Percentiles rank a stretch among this genome's conserved stretches.
phyloP scores from a whole-genome alignment of 768 basidiomycete genomes.

The Kwoniella heveanensis region DNA sequence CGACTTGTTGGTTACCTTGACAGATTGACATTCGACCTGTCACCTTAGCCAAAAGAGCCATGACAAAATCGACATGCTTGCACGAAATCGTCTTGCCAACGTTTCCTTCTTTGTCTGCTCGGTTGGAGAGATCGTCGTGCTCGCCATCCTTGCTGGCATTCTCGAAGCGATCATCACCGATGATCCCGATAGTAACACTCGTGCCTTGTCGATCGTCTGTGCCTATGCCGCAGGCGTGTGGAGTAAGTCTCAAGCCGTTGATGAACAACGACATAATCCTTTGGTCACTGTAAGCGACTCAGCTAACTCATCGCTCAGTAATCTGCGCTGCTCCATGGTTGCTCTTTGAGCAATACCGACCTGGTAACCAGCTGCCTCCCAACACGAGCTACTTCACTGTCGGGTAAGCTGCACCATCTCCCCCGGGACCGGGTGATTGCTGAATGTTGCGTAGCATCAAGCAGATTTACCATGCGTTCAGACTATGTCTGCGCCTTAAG shows the following conservation, averaged over 20 bases:
- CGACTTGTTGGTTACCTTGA: neutral
- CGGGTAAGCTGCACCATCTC: constrained; percentile 62
- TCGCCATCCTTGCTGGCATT: constrained; percentile 75
- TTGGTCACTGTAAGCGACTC: too few relatives aligned
- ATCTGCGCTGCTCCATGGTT: constrained; percentile 86
- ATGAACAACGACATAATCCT: constrained; percentile 62
- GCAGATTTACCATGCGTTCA: constrained; percentile 75
- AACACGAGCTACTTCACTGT: constrained; percentile 76
- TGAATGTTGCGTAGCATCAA: constrained; percentile 10
- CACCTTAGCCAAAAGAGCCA: constrained; percentile 40
- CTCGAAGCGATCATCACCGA: constrained; percentile 67
- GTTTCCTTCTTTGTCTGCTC: constrained; percentile 72
- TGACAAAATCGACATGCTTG: constrained; percentile 63
- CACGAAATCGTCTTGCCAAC: constrained; percentile 73
- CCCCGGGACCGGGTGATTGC: neutral
- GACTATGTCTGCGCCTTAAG: constrained; percentile 62
- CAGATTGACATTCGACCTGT: too few relatives aligned
- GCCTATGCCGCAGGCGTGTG: constrained; percentile 78
- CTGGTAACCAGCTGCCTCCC: constrained; percentile 75
- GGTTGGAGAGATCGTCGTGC: constrained; percentile 69
- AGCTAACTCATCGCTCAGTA: too few relatives aligned
- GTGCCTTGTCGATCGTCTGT: constrained; percentile 73
- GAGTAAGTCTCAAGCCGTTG: constrained; percentile 55
- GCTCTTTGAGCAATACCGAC: constrained; percentile 79
- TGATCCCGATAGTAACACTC: constrained; percentile 71